Evolutionary conservation across 257 asterid species (phyloP), one percentile per base, ranked within the genome.

Genomic region (Solanum chmielewskii): DNA sequence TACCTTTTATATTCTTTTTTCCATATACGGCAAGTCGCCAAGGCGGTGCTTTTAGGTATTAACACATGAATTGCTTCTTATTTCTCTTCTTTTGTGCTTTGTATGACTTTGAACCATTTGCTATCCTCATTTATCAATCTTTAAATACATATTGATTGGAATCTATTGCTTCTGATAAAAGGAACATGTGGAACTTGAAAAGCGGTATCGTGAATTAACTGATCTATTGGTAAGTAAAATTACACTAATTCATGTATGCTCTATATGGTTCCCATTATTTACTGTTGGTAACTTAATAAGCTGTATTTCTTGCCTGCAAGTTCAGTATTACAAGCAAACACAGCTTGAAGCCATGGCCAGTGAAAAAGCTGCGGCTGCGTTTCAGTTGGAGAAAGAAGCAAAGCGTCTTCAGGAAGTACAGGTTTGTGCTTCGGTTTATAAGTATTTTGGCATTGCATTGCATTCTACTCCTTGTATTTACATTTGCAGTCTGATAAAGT

Each of bases 141-240:
- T 49, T 20, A 18, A 49, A 18, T 49, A 18, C 45, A 20, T 31
- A 29, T 31, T 81, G 70, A 81, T 52, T 81, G 85, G 3, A 52
- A 52, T 81, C 31, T 81, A 0, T 20, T 81, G 85, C 27, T 31
- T 47, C 85, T 81, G 69, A 70, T 81, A 86, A 91, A 94, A 96
- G 99, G 99, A 96, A 89, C 99, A 97, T 89, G 92, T 92, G 93
- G 99, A 97, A 92, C 97, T 97, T 90, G 99, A 97, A 91, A 96
- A 97, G 85, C 98, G 99, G 66, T 97, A 97, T 87, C 95, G 99
- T n/a, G 99, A 97, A 91, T 94, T 96, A 64, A 97, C 99, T 52
- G 99, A 97, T 90, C 90, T 97, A 91, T 90, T 97, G 99, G 99
- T 97, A 93, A 81, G 85, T 81, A 29, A 29, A 12, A 42, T 52